Evolutionary conservation across 352 stramenopile genomes (phyloP).

Genomic region (Globisporangium megalacanthum): DNA sequence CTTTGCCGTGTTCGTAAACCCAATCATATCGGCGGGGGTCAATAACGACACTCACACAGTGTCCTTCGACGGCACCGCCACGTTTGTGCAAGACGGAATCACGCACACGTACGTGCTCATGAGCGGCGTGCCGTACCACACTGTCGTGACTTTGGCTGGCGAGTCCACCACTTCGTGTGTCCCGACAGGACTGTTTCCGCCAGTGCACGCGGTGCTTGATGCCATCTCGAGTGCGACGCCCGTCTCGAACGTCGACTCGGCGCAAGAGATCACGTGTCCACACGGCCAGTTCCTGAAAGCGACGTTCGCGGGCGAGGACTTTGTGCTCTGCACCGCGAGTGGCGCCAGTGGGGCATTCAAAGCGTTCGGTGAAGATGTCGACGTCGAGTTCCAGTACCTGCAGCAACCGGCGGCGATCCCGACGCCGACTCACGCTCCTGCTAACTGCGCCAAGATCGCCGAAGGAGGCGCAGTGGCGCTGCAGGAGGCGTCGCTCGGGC

Average conservation of each 20-base stretch:
- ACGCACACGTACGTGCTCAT: slow-evolving; percentile 38
- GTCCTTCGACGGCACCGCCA: slow-evolving; percentile 35
- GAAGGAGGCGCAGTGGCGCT: slow-evolving; percentile 12
- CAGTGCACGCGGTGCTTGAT: slow-evolving; percentile 24
- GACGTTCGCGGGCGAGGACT: slow-evolving; percentile 34
- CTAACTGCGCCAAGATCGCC: slow-evolving; percentile 16
- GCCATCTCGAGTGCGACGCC: slow-evolving; percentile 25
- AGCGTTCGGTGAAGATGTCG: slow-evolving; percentile 37
- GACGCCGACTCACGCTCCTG: slow-evolving; percentile 20
- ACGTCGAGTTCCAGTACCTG: slow-evolving; percentile 18
- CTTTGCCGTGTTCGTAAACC: slow-evolving; percentile 43
- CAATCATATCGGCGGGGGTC: slow-evolving; percentile 16
- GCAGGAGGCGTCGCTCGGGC: slow-evolving; percentile 15
- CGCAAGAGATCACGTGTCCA: slow-evolving; percentile 35
- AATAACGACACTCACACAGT: slow-evolving; percentile 9
- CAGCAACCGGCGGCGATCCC: slow-evolving; percentile 7
- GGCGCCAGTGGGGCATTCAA: slow-evolving; percentile 22
- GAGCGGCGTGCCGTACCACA: slow-evolving; percentile 26
- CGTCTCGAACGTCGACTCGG: slow-evolving; percentile 27
- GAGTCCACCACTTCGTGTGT: slow-evolving; percentile 20
- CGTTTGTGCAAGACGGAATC: slow-evolving; percentile 21
- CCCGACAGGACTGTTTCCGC: slow-evolving; percentile 21
- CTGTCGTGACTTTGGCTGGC: slow-evolving; percentile 13
- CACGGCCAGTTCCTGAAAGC: slow-evolving; percentile 32
- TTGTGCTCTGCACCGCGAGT: slow-evolving; percentile 33